A percentile compares a stretch with the other conserved stretches of the same genome.
Evolutionary conservation across 2,329 filamentous ascomycete species (phyloP).

Genomic region (Ophiostoma ulmi): DNA sequence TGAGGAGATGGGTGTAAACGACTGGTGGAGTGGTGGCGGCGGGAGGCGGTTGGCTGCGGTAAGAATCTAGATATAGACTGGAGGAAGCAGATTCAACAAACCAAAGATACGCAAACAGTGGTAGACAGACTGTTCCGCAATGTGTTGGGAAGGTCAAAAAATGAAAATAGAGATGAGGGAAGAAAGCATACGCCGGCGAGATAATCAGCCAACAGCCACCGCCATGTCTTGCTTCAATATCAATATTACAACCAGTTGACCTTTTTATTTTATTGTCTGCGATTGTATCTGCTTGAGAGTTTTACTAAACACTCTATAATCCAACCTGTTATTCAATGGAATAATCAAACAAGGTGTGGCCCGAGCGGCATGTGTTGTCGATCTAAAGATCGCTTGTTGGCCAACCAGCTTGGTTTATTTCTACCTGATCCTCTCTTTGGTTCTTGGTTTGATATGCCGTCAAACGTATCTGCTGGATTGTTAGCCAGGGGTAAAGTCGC

Average conservation of each 20-base stretch:
- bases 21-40: neutral
- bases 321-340: neutral
- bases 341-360: conserved; percentile 3
- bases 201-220: neutral
- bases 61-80: neutral
- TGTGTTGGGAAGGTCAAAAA: neutral
- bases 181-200: neutral
- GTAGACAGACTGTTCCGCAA: neutral
- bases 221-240: neutral
- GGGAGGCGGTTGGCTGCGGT: neutral
- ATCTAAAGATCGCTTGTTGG: neutral
- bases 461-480: neutral
- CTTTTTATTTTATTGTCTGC: neutral
- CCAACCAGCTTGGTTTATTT: neutral
- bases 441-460: neutral
- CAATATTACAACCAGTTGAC: neutral
- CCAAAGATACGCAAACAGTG: neutral
- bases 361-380: neutral
- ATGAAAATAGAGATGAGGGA: neutral
- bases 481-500: neutral
- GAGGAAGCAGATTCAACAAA: neutral
- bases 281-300: neutral
- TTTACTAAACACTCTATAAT: neutral
- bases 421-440: neutral
- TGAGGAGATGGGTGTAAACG: neutral